Base-by-base conservation (phyloP, 1,284 basidiomycete genomes). In the Heterobasidion occidentale region DNA sequence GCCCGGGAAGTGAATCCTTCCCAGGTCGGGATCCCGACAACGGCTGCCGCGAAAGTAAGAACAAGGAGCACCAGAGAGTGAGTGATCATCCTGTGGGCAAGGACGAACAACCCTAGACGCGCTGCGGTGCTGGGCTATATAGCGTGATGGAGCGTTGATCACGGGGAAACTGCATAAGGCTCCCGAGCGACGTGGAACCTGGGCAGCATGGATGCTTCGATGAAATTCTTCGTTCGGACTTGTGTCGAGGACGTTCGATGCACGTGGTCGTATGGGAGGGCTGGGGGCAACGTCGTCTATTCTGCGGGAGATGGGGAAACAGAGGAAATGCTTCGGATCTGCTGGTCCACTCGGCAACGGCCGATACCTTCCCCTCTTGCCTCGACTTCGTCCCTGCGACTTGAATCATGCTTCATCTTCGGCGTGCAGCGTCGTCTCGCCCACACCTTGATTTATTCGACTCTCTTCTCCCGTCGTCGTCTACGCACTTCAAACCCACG, bases 1-100 rank as follows among this genome's bases (percentile, higher is more conserved):
- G 65, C 65, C 59, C 74, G 71, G 42, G 72, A 67, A 27, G 70
- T 68, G 54, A 75, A 63, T 34, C 70, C 71, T 45, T 80, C 75
- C 71, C 77, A 82, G 19, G 75, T 72, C 8, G 81, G 79, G 42
- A 81, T 65, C 7, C 71, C 72, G 15, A 48, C 51, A 53, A 59
- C 60, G n/a, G 42, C 7, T 20, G 47, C 14, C 27, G 48, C 19
- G 46, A 27, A 48, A 20, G 49, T 1, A 45, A 54, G 8, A 58
- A 50, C 48, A 33, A 56, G 3, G n/a, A 56, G 9, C 27, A 49
- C 49, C 50, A 57, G 36, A 8, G 46, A 36, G 52, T 42, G 7
- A 34, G 15, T n/a, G 20, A 14, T 17, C 50, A 51, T 51, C 9
- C 15, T 34, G 50, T 9, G 1, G 33, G 19, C 15, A 34, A 20